Evolutionary conservation across 306 rosid species (phyloP).

Genomic region (Dalbergia cochinchinensis): DNA sequence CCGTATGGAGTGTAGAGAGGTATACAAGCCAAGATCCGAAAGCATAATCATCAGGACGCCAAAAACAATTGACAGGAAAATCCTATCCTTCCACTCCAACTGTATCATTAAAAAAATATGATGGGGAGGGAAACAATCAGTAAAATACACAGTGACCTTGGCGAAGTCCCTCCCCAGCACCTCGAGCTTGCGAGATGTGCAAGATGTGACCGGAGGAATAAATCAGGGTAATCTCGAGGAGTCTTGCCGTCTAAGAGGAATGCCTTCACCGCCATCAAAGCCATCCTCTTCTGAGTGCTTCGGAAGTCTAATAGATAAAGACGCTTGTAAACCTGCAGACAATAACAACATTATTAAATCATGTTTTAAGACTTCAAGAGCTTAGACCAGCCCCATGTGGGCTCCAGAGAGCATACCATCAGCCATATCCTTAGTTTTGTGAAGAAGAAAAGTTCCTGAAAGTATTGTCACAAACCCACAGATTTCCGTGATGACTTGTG

Average conservation of each 20-base stretch:
- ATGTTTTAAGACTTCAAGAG: conserved; percentile 29
- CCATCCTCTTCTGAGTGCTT: conserved; percentile 89
- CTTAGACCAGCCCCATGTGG: conserved; percentile 1
- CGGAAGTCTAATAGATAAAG: conserved; percentile 60
- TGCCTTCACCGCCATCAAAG: conserved; percentile 71
- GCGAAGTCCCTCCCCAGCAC: conserved; percentile 55
- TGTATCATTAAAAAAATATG: conserved; percentile 52
- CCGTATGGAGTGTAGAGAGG: conserved; percentile 50
- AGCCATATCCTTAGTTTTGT: conserved; percentile 95
- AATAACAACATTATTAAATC: conserved; percentile 35
- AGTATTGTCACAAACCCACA: conserved; percentile 99
- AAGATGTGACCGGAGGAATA: conserved; percentile 35
- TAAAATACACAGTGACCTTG: conserved; percentile 49
- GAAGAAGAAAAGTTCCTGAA: conserved; percentile 99
- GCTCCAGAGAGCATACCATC: conserved; percentile 70
- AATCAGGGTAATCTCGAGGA: conserved; percentile 62
- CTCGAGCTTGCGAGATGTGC: conserved; percentile 32
- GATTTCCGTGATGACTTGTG: conserved; percentile 95
- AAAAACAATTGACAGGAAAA: conserved; percentile 48
- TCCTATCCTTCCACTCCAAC: conserved; percentile 60
- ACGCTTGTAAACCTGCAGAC: conserved; percentile 59
- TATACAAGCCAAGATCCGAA: conserved; percentile 60
- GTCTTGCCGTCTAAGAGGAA: conserved; percentile 96
- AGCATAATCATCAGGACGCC: conserved; percentile 47
- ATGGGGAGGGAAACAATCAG: conserved; percentile 46